Percentiles rank a stretch among this genome's conserved stretches.
Evolutionary conservation across 129 eudicot species (phyloP).

Genomic region (Lactuca sativa): DNA sequence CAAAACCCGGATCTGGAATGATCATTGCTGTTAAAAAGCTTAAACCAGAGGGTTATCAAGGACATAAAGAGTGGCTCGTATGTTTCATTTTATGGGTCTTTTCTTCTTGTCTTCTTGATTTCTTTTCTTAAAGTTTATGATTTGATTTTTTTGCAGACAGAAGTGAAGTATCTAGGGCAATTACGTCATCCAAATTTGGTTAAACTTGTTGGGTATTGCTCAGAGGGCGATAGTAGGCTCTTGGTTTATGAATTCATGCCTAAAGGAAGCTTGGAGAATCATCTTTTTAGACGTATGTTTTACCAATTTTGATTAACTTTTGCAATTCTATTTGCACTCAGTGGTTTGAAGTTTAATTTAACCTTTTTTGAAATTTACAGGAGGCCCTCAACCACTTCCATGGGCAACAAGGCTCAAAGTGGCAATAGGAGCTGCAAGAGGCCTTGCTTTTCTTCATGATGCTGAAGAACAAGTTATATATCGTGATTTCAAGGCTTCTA

Average conservation of each 20-base stretch:
- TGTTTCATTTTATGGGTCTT: constrained; percentile 3
- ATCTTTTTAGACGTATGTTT: constrained; percentile 73
- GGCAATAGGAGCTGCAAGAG: constrained; percentile 91
- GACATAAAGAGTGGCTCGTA: constrained; percentile 98
- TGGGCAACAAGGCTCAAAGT: constrained; percentile 84
- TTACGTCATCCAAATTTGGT: constrained; percentile 87
- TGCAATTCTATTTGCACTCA: neutral
- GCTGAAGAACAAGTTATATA: constrained; percentile 84
- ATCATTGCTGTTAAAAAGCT: constrained; percentile 94
- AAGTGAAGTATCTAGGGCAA: constrained; percentile 79
- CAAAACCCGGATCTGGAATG: constrained; percentile 89
- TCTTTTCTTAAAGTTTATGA: neutral
- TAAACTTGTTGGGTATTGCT: constrained; percentile 84
- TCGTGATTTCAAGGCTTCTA: constrained; percentile 92
- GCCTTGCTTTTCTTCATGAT: constrained; percentile 86
- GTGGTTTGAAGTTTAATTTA: too few relatives aligned
- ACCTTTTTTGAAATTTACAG: constrained; percentile 3
- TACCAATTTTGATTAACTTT: neutral
- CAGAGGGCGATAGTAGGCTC: constrained; percentile 81
- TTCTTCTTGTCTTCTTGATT: neutral
- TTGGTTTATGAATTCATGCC: constrained; percentile 94
- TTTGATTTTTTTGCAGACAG: constrained; percentile 61
- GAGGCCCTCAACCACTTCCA: constrained; percentile 23
- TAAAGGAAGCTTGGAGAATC: constrained; percentile 96
- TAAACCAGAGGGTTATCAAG: constrained; percentile 95